Evolutionary conservation across 1,284 basidiomycete species (phyloP), one percentile per base, ranked within the genome.

Genomic region (Flammula alnicola): DNA sequence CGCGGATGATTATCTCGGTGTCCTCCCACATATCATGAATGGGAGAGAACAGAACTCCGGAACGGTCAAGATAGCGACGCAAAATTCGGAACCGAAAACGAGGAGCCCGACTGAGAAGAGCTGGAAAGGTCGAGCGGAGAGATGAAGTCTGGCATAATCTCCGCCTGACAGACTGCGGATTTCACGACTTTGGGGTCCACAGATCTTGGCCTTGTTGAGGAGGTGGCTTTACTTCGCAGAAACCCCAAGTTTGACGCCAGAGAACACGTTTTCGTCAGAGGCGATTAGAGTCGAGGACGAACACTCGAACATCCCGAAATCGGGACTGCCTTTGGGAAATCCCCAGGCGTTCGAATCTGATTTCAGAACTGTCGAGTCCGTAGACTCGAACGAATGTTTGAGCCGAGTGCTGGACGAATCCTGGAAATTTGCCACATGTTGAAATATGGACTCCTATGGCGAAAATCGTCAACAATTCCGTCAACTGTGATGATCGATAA

Each of bases 51-150:
- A 35, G 38, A 22, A 59, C 31, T 17, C 59, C 55, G n/a, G 30
- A 48, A 35, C 56, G 55, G 46, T 61, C 59, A 48, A 57, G 26
- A 55, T 54, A n/a, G 40, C 57, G 22, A 61, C 55, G 31, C 46
- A 55, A 23, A 61, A 58, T 30, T 54, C 25, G 14, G 51, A 49
- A 17, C 55, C 55, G n/a, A 43, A 52, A 46, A 57, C 49, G 11
- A 61, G 49, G 20, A 61, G 33, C 19, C 45, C 54, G 30, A 59
- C 44, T 25, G 50, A 57, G 47, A 61, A 61, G 30, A 61, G 53
- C 33, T 51, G 49, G 39, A 59, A 59, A 12, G 57, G 57, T 6
- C 47, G 53, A 31, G 45, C 27, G 5, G 59, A 53, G 29, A 61
- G 25, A 33, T 49, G 48, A 14, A 61, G 53, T 23, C 57, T 48